phyloP scores from a whole-genome alignment of 2,329 filamentous ascomycete genomes.

The Sclerotinia minor region DNA sequence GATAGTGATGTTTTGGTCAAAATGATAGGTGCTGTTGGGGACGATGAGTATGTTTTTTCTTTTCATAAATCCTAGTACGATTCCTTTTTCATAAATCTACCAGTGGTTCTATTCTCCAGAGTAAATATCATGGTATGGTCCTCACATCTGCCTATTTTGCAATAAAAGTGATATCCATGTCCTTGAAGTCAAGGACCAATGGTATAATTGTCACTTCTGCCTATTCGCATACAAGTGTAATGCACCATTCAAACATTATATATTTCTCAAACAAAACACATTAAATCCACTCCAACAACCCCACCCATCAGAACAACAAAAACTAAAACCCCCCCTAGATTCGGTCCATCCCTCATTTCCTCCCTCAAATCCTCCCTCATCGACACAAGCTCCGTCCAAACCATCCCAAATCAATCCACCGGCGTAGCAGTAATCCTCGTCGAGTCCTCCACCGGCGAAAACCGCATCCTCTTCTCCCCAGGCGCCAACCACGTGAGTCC shows the following conservation, averaged over 20 bases:
- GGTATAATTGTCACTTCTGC: neutral
- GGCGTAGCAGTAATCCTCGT: constrained; percentile 76
- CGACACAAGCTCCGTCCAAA: constrained; percentile 55
- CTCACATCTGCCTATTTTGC: too few relatives aligned
- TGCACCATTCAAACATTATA: too few relatives aligned
- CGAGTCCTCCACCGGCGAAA: constrained; percentile 70
- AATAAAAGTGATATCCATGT: too few relatives aligned
- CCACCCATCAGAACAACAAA: constrained; percentile 25
- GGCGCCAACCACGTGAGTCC: constrained; percentile 58
- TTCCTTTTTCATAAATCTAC: neutral
- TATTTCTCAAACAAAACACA: neutral
- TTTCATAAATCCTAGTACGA: neutral
- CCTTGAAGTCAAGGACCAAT: neutral
- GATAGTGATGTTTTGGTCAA: constrained; percentile 50
- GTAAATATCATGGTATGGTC: neutral
- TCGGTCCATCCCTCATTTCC: constrained; percentile 59
- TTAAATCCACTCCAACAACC: neutral
- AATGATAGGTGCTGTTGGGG: constrained; percentile 74
- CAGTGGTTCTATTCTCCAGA: neutral
- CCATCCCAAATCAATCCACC: constrained; percentile 53
- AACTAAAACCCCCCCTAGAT: constrained; percentile 52
- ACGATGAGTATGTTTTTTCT: constrained; percentile 12
- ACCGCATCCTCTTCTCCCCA: constrained; percentile 72
- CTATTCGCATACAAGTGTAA: too few relatives aligned
- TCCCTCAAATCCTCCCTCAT: constrained; percentile 64